A percentile compares a stretch with the other conserved stretches of the same genome.
Evolutionary conservation across 2,329 filamentous ascomycete species (phyloP).

Genomic region (Microsporum audouinii): DNA sequence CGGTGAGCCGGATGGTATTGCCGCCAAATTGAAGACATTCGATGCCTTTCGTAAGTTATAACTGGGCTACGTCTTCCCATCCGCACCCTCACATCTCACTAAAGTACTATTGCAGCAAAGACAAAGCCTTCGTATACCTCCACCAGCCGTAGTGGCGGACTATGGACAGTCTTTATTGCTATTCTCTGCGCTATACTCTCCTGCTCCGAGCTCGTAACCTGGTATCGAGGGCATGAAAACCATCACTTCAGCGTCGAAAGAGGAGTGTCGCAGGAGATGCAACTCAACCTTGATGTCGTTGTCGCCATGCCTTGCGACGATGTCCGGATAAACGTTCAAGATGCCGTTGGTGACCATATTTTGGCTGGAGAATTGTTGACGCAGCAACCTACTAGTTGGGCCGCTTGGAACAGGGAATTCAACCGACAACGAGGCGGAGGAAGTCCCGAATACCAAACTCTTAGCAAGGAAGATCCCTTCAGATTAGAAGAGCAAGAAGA

Average conservation of each 20-base stretch:
- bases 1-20: conserved; percentile 53
- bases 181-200: conserved; percentile 63
- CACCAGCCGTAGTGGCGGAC: conserved; percentile 72
- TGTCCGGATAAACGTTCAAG: conserved; percentile 94
- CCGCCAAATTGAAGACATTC: conserved; percentile 61
- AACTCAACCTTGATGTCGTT: conserved; percentile 93
- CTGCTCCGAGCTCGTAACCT: conserved; percentile 64
- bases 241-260: conserved; percentile 93
- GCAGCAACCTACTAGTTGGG: conserved; percentile 69
- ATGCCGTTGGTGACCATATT: conserved; percentile 84
- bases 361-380: conserved; percentile 63
- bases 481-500: conserved; percentile 40
- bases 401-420: conserved; percentile 63
- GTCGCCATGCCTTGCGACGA: conserved; percentile 77
- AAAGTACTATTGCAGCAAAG: conserved; percentile 54
- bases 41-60: conserved; percentile 79
- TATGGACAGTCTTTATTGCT: conserved; percentile 80
- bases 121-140: conserved; percentile 88
- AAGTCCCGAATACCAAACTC: conserved; percentile 44
- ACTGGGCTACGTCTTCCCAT: background rate
- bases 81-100: background rate
- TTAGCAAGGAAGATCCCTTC: conserved; percentile 53
- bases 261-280: conserved; percentile 71
- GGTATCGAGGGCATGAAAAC: conserved; percentile 72
- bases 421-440: conserved; percentile 48